Conservation (phyloP, 2,329 filamentous ascomycete genomes). For the Didymella sp. region DNA sequence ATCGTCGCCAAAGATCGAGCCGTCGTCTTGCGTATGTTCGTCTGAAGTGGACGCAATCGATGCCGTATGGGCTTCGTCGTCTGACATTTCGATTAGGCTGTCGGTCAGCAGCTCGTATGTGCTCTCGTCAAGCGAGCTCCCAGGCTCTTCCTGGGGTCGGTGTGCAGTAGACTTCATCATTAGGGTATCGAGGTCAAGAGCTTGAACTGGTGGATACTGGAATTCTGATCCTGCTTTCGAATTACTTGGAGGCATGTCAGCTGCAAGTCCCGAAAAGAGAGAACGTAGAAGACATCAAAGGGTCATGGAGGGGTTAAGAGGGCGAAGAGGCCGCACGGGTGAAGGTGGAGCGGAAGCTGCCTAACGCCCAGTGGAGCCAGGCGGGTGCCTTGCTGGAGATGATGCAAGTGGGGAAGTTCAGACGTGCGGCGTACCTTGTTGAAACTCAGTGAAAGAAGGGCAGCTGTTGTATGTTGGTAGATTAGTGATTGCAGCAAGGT, state of each 20-base stretch:
- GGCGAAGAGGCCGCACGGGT: conserved; percentile 21
- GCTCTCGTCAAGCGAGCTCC: conserved; percentile 46
- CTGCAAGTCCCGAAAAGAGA: conserved; percentile 19
- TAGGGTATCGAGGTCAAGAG: conserved; percentile 45
- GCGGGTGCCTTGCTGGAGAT: conserved; percentile 27
- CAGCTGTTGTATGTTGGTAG: neutral
- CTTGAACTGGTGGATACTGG: conserved; percentile 42
- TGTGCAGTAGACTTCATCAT: conserved; percentile 46
- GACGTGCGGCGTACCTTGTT: conserved; percentile 13
- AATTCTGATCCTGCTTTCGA: conserved; percentile 38
- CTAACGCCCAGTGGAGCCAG: conserved; percentile 31
- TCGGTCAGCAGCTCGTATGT: conserved; percentile 46
- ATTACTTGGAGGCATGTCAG: conserved; percentile 44
- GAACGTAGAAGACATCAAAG: conserved; percentile 8
- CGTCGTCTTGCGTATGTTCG: conserved; percentile 43
- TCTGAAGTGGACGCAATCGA: conserved; percentile 47
- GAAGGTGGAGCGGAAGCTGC: conserved; percentile 32
- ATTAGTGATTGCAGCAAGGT: neutral
- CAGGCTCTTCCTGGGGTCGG: conserved; percentile 34
- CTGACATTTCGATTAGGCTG: conserved; percentile 41
- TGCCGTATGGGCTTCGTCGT: conserved; percentile 49
- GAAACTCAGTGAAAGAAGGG: neutral
- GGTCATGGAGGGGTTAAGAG: conserved; percentile 19
- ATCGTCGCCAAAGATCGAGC: conserved; percentile 42
- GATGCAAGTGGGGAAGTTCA: conserved; percentile 24